Evolutionary conservation across 2,329 filamentous ascomycete genomes (phyloP).

Genomic region (Zarea fungicola): DNA sequence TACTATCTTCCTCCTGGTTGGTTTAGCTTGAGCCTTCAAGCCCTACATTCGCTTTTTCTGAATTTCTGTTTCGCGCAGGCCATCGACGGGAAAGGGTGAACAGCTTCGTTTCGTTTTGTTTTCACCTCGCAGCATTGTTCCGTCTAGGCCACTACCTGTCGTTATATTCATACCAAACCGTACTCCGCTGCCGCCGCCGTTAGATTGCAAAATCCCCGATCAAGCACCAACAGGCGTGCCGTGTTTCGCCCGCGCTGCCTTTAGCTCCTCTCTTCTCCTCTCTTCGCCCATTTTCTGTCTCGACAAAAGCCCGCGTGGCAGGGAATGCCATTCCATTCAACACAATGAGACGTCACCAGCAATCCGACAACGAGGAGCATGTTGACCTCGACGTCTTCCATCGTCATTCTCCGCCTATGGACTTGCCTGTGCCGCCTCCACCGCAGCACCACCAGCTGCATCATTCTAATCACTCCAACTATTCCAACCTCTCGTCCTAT

Average conservation of each 20-base stretch:
- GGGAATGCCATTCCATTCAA: slow-evolving; percentile 6
- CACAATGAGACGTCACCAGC: slow-evolving; percentile 14
- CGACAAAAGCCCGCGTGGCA: slow-evolving; percentile 1
- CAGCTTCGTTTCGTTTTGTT: not conserved
- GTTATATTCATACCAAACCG: not conserved
- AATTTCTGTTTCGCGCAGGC: not conserved
- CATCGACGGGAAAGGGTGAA: not conserved
- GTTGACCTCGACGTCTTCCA: slow-evolving; percentile 15
- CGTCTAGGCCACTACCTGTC: not conserved
- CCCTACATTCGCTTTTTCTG: slow-evolving; percentile 7
- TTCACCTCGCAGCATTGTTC: not conserved
- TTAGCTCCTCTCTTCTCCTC: not conserved
- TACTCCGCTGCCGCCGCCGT: not conserved
- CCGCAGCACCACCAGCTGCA: slow-evolving; percentile 24
- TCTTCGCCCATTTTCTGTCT: slow-evolving; percentile 11
- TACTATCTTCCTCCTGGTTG: slow-evolving; percentile 2
- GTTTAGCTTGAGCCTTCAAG: slow-evolving; percentile 3
- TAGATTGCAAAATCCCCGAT: not conserved
- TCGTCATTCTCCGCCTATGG: slow-evolving; percentile 9
- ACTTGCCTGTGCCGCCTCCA: not conserved
- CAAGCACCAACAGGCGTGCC: not conserved
- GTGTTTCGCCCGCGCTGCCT: slow-evolving; percentile 5
- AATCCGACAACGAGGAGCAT: slow-evolving; percentile 11
- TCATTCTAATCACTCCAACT: slow-evolving; percentile 20
- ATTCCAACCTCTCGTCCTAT: slow-evolving; percentile 22